A percentile compares a stretch with the other conserved stretches of the same genome.
Evolutionary conservation across 495 filamentous ascomycete species (phyloP).

Genomic region (Penicillium verhagenii): DNA sequence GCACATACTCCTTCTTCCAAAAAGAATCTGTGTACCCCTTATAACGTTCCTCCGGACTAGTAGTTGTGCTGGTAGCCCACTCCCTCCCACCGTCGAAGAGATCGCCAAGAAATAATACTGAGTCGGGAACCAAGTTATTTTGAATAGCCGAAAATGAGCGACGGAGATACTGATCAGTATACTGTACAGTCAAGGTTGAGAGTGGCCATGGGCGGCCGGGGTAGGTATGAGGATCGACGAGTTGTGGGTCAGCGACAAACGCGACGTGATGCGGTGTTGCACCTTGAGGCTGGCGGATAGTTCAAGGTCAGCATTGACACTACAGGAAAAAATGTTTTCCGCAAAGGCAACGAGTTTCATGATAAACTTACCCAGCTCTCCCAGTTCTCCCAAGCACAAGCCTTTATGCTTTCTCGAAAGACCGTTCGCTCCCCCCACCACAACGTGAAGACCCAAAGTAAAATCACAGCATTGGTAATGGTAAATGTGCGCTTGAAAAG

Average conservation of each 20-base stretch:
- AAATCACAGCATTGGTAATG: constrained; percentile 63
- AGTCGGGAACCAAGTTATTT: constrained; percentile 68
- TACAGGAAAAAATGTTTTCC: neutral
- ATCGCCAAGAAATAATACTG: constrained; percentile 87
- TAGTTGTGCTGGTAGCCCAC: constrained; percentile 71
- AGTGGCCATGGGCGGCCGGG: constrained; percentile 90
- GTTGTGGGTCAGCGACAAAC: constrained; percentile 93
- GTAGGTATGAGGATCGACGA: constrained; percentile 96
- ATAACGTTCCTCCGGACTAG: constrained; percentile 70
- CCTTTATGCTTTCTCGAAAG: constrained; percentile 63
- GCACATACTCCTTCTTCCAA: constrained; percentile 78
- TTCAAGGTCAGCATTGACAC: constrained; percentile 8
- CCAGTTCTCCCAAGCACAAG: constrained; percentile 84
- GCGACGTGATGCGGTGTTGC: constrained; percentile 82
- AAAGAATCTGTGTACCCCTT: constrained; percentile 71
- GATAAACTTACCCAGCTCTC: constrained; percentile 77
- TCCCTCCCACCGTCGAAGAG: constrained; percentile 96
- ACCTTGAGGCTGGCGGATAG: constrained; percentile 57
- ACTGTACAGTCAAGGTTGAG: constrained; percentile 69
- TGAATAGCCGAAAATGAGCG: constrained; percentile 75
- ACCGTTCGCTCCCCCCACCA: constrained; percentile 86
- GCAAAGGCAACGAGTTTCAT: neutral
- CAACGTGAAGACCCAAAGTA: constrained; percentile 72
- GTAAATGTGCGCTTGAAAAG: constrained; percentile 43
- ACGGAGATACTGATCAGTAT: constrained; percentile 87